A percentile compares a stretch with the other conserved stretches of the same genome.
Conservation (phyloP, 1,284 basidiomycete genomes). For the Marasmius fiardii region DNA sequence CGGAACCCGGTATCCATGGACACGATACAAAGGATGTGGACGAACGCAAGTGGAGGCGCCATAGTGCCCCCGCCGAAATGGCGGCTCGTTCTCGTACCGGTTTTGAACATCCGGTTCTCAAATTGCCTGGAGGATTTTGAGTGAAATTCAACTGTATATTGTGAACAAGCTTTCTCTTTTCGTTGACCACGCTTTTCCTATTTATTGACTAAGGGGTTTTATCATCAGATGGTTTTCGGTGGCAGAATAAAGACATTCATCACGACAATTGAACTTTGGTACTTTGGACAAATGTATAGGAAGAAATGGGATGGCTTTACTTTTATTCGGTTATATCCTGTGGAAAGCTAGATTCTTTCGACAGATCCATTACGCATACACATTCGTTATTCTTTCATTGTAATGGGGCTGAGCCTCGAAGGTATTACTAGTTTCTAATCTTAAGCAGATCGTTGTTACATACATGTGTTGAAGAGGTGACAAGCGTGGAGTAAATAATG, state of each 20-base stretch:
- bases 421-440: not conserved
- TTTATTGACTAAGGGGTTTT: not conserved
- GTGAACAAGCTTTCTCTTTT: constrained; percentile 1
- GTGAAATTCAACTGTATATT: constrained; percentile 11
- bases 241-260: not conserved
- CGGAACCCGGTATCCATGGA: constrained; percentile 18
- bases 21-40: constrained; percentile 22
- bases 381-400: constrained; percentile 1
- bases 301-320: constrained; percentile 3
- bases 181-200: too few species aligned
- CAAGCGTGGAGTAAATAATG: too few species aligned
- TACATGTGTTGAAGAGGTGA: too few species aligned
- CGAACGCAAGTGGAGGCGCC: constrained; percentile 39
- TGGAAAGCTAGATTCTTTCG: constrained; percentile 8
- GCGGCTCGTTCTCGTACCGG: constrained; percentile 35
- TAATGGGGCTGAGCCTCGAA: not conserved
- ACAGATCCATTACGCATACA: not conserved
- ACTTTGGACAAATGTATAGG: not conserved
- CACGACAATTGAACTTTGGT: not conserved
- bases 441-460: not conserved
- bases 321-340: constrained; percentile 1
- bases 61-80: constrained; percentile 47
- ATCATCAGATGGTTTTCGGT: not conserved
- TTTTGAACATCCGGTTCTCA: constrained; percentile 45
- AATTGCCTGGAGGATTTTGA: constrained; percentile 44